These are phyloP conservation scores for Sordariomycetes sp. DNA, from an alignment of 2,329 filamentous ascomycete genomes.

Conservation along the genomic window DNA sequence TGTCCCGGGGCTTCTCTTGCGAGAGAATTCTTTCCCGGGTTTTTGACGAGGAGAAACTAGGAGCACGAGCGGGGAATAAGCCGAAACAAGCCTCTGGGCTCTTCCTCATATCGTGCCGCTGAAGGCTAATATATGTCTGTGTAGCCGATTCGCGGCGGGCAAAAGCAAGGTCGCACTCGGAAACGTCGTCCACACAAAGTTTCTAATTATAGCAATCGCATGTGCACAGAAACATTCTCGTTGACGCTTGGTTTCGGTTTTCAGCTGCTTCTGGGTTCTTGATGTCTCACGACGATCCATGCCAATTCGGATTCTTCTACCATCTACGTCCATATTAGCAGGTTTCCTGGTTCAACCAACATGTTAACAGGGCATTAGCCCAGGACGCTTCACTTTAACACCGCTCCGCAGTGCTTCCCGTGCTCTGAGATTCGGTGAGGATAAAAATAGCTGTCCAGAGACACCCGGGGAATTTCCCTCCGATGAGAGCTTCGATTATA, in stretches of 20 bases:
- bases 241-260: neutral
- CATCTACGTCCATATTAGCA: no score
- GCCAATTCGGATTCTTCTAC: no score
- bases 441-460: no score
- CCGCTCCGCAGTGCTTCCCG: no score
- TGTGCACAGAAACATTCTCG: neutral
- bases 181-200: neutral
- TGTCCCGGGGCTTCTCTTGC: neutral
- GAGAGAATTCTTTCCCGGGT: neutral
- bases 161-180: neutral
- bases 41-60: neutral
- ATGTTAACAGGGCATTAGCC: no score
- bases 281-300: neutral
- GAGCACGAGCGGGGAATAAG: neutral
- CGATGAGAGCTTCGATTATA: no score
- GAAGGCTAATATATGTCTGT: neutral
- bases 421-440: no score
- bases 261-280: neutral
- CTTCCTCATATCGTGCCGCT: neutral
- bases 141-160: neutral
- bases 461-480: no score
- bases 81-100: neutral
- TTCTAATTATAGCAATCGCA: neutral
- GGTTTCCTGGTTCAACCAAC: no score
- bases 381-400: no score